These are phyloP conservation scores for Rhizoctonia solani DNA, from an alignment of 1,284 basidiomycete genomes.

Conservation along the genomic window DNA sequence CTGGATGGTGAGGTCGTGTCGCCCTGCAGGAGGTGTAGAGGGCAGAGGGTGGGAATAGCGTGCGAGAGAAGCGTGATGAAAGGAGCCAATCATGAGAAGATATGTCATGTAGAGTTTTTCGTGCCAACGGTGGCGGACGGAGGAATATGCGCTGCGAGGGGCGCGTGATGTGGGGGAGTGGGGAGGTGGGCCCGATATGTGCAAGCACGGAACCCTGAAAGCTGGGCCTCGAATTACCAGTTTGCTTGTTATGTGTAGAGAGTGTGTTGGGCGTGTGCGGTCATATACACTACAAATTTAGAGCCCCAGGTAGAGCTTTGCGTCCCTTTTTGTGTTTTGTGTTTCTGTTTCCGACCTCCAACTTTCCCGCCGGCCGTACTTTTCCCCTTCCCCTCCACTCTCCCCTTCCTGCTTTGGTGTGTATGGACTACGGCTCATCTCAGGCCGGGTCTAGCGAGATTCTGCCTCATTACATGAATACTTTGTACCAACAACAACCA, in stretches of 20 bases:
- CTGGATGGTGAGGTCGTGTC: too few relatives aligned
- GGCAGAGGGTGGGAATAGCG: too few relatives aligned
- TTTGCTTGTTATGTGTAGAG: not conserved
- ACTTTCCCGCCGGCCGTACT: too few relatives aligned
- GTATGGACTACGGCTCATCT: too few relatives aligned
- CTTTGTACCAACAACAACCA: constrained; percentile 15
- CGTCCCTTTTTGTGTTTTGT: not conserved
- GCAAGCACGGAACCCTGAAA: constrained; percentile 25
- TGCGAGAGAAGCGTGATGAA: not conserved
- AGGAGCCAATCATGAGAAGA: constrained; percentile 23
- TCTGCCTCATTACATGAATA: constrained; percentile 8
- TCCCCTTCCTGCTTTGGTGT: too few relatives aligned
- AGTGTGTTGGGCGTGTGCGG: too few relatives aligned
- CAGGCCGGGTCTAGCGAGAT: constrained; percentile 28
- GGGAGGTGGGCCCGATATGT: constrained; percentile 32
- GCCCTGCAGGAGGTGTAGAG: too few relatives aligned
- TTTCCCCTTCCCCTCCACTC: too few relatives aligned
- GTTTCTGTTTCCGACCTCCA: not conserved
- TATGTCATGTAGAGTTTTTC: not conserved
- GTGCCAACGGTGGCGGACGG: constrained; percentile 10
- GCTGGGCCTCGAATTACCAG: constrained; percentile 10
- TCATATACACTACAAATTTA: too few relatives aligned
- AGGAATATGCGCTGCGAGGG: not conserved
- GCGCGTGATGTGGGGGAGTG: constrained; percentile 4
- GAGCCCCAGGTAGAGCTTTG: too few relatives aligned